Percentiles rank a stretch among this genome's conserved stretches.
Evolutionary conservation across 805 yeast species (phyloP).

Genomic region (Starmera dryadoides): DNA sequence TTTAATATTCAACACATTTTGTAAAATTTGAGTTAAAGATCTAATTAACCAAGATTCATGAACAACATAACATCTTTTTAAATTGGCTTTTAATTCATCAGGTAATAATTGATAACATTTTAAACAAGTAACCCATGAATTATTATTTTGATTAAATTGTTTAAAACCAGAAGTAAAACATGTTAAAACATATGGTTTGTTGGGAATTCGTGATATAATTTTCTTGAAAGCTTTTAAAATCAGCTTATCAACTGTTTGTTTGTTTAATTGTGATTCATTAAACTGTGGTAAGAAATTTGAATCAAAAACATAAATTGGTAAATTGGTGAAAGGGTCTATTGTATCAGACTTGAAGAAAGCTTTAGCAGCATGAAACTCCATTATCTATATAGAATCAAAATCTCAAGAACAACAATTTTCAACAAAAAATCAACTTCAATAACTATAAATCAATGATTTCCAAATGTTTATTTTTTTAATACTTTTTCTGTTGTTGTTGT

Average conservation of each 20-base stretch:
- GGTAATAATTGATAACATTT: slow-evolving; percentile 53
- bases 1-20: slow-evolving; percentile 51
- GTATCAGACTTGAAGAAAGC: slow-evolving; percentile 54
- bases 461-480: no score
- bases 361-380: slow-evolving; percentile 22
- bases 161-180: slow-evolving; percentile 81
- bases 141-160: slow-evolving; percentile 28
- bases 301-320: slow-evolving; percentile 78
- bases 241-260: slow-evolving; percentile 27
- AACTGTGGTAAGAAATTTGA: slow-evolving; percentile 71
- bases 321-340: slow-evolving; percentile 56
- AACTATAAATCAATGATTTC: no score
- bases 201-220: slow-evolving; percentile 52
- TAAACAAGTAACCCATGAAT: slow-evolving; percentile 68
- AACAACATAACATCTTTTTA: slow-evolving; percentile 65
- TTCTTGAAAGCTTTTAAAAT: slow-evolving; percentile 50
- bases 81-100: slow-evolving; percentile 40
- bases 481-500: not conserved
- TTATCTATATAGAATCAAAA: no score
- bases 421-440: no score
- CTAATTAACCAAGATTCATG: slow-evolving; percentile 90
- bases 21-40: slow-evolving; percentile 64
- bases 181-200: slow-evolving; percentile 54
- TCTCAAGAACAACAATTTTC: not conserved
- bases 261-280: slow-evolving; percentile 29